These are phyloP conservation scores for Picea engelmannii DNA, from an alignment of 83 land plant species.

Conservation along the genomic window DNA sequence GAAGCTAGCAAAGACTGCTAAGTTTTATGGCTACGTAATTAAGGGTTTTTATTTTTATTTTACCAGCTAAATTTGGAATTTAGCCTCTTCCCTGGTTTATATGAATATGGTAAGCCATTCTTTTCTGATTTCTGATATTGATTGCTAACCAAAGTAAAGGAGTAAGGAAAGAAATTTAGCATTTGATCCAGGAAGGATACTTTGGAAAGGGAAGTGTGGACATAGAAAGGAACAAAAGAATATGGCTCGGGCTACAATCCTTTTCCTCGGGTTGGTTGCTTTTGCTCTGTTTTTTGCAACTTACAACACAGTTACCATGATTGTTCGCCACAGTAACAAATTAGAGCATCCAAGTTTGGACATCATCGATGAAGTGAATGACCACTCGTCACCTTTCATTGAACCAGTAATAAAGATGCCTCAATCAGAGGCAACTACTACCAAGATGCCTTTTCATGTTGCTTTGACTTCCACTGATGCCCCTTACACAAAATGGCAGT, in stretches of 20 bases:
- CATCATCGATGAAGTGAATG: neutral
- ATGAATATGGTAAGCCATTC: too few species aligned
- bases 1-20: too few species aligned
- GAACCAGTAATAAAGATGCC: slow-evolving; percentile 50
- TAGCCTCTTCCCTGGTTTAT: too few species aligned
- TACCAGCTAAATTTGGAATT: too few species aligned
- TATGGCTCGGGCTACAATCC: slow-evolving; percentile 47
- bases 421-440: slow-evolving; percentile 6
- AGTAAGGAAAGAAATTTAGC: too few species aligned
- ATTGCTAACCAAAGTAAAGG: too few species aligned
- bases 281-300: slow-evolving; percentile 59
- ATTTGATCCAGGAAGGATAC: too few species aligned
- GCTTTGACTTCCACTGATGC: slow-evolving; percentile 79
- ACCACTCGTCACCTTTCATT: neutral
- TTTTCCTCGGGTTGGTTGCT: slow-evolving; percentile 42
- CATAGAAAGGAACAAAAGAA: too few species aligned
- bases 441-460: slow-evolving; percentile 57
- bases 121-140: too few species aligned
- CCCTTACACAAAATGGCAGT: slow-evolving; percentile 82
- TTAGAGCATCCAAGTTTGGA: neutral
- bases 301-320: slow-evolving; percentile 57
- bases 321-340: slow-evolving; percentile 25
- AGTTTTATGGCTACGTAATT: too few species aligned
- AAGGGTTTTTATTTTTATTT: too few species aligned
- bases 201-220: too few species aligned